Conservation (phyloP, 805 yeast species). For the Maudiozyma saulgeensis region DNA sequence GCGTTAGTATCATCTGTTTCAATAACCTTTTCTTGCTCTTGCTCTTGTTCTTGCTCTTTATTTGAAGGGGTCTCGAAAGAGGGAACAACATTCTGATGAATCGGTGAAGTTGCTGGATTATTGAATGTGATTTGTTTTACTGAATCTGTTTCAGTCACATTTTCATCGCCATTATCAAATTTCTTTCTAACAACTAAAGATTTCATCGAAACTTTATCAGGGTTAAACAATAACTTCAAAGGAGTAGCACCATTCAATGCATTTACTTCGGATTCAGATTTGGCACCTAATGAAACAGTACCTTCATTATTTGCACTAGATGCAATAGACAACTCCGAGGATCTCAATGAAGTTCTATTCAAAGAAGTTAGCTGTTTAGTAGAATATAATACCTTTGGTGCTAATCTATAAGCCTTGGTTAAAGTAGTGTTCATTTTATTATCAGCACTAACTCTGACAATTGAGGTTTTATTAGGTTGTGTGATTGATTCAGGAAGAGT, state of each 20-base stretch:
- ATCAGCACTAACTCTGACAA: conserved; percentile 36
- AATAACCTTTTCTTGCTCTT: too few relatives aligned
- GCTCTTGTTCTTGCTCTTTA: too few relatives aligned
- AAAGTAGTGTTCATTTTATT: conserved; percentile 50
- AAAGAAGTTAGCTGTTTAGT: not conserved
- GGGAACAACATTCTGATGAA: not conserved
- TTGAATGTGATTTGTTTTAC: conserved; percentile 7
- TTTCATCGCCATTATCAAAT: conserved; percentile 6
- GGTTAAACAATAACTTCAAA: conserved; percentile 17
- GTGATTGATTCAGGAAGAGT: conserved; percentile 26
- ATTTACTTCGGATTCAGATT: not conserved
- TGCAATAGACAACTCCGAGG: not conserved
- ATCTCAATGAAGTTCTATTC: not conserved
- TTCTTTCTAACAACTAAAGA: conserved; percentile 20
- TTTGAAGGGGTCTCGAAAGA: not conserved
- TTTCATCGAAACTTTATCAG: conserved; percentile 24
- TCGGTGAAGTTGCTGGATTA: not conserved
- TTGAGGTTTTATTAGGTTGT: conserved; percentile 35
- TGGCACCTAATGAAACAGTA: not conserved
- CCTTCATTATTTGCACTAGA: not conserved
- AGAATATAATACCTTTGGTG: conserved; percentile 52
- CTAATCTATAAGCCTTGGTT: conserved; percentile 49
- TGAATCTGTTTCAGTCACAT: not conserved
- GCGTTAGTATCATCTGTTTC: too few relatives aligned
- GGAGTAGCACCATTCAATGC: conserved; percentile 4